A percentile compares a stretch with the other conserved stretches of the same genome.
Evolutionary conservation across 495 filamentous ascomycete genomes (phyloP).

Genomic region (Penicillium cataractarum): DNA sequence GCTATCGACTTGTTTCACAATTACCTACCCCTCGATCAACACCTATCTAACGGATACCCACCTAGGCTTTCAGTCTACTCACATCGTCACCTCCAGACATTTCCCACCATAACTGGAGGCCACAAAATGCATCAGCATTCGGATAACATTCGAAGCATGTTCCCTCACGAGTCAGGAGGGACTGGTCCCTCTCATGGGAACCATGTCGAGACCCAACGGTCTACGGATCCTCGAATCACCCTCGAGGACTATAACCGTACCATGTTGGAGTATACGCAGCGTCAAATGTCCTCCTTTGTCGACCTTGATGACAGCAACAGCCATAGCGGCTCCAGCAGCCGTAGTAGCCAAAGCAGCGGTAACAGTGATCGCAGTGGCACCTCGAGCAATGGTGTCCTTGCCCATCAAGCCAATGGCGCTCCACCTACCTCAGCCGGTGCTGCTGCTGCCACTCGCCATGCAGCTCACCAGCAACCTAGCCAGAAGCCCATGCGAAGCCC

Average conservation of each 20-base stretch:
- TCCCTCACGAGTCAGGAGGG: slow-evolving; percentile 24
- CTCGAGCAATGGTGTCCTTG: slow-evolving; percentile 24
- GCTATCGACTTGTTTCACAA: not conserved
- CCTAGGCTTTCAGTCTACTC: not conserved
- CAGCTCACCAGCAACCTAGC: not conserved
- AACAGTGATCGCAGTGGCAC: slow-evolving; percentile 35
- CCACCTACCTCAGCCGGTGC: slow-evolving; percentile 19
- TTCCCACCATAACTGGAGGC: slow-evolving; percentile 29
- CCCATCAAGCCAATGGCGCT: slow-evolving; percentile 25
- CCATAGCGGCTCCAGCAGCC: slow-evolving; percentile 25
- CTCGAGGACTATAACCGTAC: slow-evolving; percentile 51
- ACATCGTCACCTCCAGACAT: slow-evolving; percentile 10
- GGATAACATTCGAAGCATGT: slow-evolving; percentile 25
- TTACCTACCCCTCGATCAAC: not conserved
- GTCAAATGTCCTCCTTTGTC: slow-evolving; percentile 46
- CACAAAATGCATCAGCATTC: slow-evolving; percentile 27
- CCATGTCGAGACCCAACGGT: slow-evolving; percentile 26
- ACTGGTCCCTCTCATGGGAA: slow-evolving; percentile 21
- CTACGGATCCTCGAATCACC: slow-evolving; percentile 34
- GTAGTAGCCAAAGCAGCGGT: slow-evolving; percentile 41
- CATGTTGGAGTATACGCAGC: slow-evolving; percentile 52
- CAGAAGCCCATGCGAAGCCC: not conserved
- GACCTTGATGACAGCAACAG: slow-evolving; percentile 32
- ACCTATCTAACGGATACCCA: not conserved
- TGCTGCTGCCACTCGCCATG: slow-evolving; percentile 11